phyloP scores from a whole-genome alignment of 805 yeast species.

The Wickerhamiella shivajii region DNA sequence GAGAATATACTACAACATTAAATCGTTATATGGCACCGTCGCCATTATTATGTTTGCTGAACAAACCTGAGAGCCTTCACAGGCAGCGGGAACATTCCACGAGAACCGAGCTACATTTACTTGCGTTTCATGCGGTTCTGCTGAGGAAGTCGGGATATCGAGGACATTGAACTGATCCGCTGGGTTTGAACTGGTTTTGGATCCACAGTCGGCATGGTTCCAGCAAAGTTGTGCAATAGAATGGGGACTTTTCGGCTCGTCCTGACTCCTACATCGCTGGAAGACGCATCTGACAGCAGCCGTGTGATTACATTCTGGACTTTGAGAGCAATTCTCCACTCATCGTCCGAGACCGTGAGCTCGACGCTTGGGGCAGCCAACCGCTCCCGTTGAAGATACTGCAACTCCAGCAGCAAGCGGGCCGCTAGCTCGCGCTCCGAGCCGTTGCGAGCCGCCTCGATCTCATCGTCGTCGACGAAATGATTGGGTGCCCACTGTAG shows the following conservation, averaged over 20 bases:
- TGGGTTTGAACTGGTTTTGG: slow-evolving; percentile 13
- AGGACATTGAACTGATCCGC: too few relatives aligned
- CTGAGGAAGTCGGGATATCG: slow-evolving; percentile 7
- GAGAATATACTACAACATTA: too few relatives aligned
- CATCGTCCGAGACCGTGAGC: slow-evolving; percentile 20
- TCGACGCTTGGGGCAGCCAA: slow-evolving; percentile 19
- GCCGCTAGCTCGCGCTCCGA: slow-evolving; percentile 29
- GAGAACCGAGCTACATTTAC: too few relatives aligned
- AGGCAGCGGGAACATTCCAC: too few relatives aligned
- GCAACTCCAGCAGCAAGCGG: slow-evolving; percentile 34
- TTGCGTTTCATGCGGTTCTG: too few relatives aligned
- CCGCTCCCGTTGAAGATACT: slow-evolving; percentile 36
- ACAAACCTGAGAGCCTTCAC: too few relatives aligned
- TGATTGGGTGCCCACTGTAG: slow-evolving; percentile 38
- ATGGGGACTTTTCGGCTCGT: slow-evolving; percentile 40
- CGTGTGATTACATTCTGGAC: slow-evolving; percentile 29
- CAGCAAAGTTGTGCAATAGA: slow-evolving; percentile 56
- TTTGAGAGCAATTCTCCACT: slow-evolving; percentile 24
- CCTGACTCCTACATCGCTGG: slow-evolving; percentile 12
- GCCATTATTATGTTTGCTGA: too few relatives aligned
- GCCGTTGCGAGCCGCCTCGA: slow-evolving; percentile 33
- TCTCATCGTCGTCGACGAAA: slow-evolving; percentile 37
- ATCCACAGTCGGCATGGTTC: slow-evolving; percentile 47
- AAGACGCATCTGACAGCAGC: slow-evolving; percentile 26
- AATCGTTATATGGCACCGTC: too few relatives aligned